Conservation (phyloP, 2,329 filamentous ascomycete genomes). For the Tothia fuscella region DNA sequence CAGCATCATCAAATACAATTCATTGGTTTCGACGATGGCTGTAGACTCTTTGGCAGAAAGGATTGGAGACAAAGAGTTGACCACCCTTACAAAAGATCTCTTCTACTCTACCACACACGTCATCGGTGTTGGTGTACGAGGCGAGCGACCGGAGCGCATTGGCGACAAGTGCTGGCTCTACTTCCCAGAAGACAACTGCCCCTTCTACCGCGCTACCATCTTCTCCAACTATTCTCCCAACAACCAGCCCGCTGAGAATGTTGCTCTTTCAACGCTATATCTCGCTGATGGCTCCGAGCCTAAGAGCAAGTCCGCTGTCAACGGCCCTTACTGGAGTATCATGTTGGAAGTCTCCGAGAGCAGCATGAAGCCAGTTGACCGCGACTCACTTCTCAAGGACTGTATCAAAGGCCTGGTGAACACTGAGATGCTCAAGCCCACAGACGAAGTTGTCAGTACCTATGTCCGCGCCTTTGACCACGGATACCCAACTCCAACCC, state of each 20-base stretch:
- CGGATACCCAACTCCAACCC: constrained; percentile 88
- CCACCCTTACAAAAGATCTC: constrained; percentile 73
- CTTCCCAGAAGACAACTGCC: constrained; percentile 97
- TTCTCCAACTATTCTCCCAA: constrained; percentile 99
- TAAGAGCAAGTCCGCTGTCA: constrained; percentile 56
- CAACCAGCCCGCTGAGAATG: constrained; percentile 79
- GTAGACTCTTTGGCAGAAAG: constrained; percentile 78
- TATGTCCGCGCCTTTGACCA: constrained; percentile 98
- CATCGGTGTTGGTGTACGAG: constrained; percentile 88
- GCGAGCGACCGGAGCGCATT: constrained; percentile 82
- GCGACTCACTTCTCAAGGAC: constrained; percentile 72
- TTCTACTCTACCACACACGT: constrained; percentile 98
- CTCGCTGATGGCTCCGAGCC: constrained; percentile 78
- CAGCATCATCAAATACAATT: constrained; percentile 79
- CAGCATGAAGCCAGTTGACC: constrained; percentile 83
- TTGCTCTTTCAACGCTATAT: constrained; percentile 77
- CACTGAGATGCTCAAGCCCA: constrained; percentile 86
- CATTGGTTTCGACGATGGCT: constrained; percentile 91
- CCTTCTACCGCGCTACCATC: constrained; percentile 98
- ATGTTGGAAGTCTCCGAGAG: constrained; percentile 99
- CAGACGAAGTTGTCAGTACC: constrained; percentile 92
- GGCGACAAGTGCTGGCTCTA: constrained; percentile 99
- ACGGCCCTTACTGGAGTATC: constrained; percentile 98
- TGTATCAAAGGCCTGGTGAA: constrained; percentile 95
- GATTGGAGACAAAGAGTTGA: constrained; percentile 79